Base-by-base conservation (phyloP, 2,329 filamentous ascomycete genomes). In the Penicillium vulpinum region DNA sequence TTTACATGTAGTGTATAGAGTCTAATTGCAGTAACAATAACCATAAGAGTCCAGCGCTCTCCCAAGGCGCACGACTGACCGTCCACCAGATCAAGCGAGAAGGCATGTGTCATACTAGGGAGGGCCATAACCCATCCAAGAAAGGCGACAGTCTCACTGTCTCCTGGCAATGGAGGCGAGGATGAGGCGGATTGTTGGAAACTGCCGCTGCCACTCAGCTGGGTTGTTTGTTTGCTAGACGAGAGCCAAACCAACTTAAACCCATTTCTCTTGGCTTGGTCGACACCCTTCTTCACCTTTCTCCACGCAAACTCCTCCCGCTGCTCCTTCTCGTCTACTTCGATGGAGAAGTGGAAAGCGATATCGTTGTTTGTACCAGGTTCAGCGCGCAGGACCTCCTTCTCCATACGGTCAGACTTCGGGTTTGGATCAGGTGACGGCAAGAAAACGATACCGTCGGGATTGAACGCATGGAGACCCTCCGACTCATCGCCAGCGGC, bases 1-100 rank as follows among this genome's bases (percentile, higher is more conserved):
- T 51, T 51, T 10, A 51, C 26, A 28, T 51, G 48, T 13, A 51
- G 36, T 33, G 38, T 40, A 22, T 51, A 51, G 18, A 51, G 18
- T 18, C 48, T 43, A 9, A 51, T 26, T 22, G 48, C 33, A 51
- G 48, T 41, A 15, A 51, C 36, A 6, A 41, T 33, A 16, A 43
- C 38, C 48, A 51, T 51, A 16, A 51, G 48, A 29, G 48, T 51
- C 48, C 48, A 39, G 13, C 48, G 38, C 16, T 2, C 16, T 31
- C 48, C 48, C 36, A 51, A 40, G 2, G 28, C 18, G 21, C n/a
- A 5, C 24, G 48, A 51, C 35, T 51, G 26, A 9, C 48, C 48
- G 1, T 40, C 48, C 22, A 31, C 26, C 5, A 51, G 16, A 36
- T 51, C 48, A 22, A 51, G 48, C 10, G 48, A 28, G 48, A 51